Evolutionary conservation across 2,329 filamentous ascomycete genomes (phyloP), one percentile per base, ranked within the genome.

Genomic region (Dactylellina drechsleri): DNA sequence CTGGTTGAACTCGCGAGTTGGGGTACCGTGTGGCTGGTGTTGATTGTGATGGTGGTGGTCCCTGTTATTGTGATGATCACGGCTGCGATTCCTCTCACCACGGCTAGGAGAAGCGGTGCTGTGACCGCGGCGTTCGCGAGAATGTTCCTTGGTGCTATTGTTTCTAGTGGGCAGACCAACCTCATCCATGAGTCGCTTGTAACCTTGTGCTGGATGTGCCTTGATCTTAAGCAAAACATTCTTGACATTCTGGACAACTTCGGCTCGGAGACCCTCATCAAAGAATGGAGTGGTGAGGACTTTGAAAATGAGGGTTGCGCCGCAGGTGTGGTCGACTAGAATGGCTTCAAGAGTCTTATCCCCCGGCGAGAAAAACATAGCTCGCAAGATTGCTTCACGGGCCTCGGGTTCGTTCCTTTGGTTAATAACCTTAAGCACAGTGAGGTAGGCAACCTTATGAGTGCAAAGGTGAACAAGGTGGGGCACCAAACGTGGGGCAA

Each of bases 111-210:
- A 77, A 8, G 75, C 77, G 54, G 66, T 78, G 67, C 56, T 76
- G 45, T 77, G 77, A 20, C 77, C 74, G 40, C 75, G 77, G 50
- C 60, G 71, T 23, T 76, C 72, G 23, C 72, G 65, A 23, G 72
- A 76, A 40, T 75, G 59, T 49, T 77, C 77, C 26, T 78, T 78
- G 28, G 78, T 78, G 66, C 73, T 72, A 28, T 82, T 82, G 74
- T 83, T 87, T 50, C 89, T 84, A 28, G 88, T 90, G 4, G 94
- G 96, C 43, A 99, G 84, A 74, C 94, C 93, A 78, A 99, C 95
- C 81, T 99, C 95, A 80, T 99, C 95, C 95, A 99, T 99, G 74
- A 99, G 84, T 62, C 95, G 91, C 86, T 98, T 99, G 85, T 99
- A 99, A 61, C 95, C 95, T 83, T 98, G 95, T 76, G 90, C 91